Percentiles rank a stretch among this genome's conserved stretches.
Evolutionary conservation across 768 basidiomycete species (phyloP).

Genomic region (Boletus reticuloceps): DNA sequence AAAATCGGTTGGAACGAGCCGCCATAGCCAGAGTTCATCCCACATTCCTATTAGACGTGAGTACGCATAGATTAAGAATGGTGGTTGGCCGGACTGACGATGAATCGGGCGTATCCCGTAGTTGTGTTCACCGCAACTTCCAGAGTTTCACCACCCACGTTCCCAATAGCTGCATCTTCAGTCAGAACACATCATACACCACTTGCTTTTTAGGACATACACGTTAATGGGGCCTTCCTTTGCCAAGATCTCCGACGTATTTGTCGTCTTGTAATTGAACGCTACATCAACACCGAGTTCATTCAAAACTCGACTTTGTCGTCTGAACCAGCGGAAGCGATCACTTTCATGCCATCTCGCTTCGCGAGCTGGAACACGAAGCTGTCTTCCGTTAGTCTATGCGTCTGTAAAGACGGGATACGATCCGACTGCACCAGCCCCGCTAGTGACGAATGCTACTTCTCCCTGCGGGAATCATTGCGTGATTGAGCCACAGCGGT

Average conservation of each 20-base stretch:
- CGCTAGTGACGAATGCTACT: slow-evolving; percentile 47
- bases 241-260: background rate
- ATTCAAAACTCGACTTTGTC: slow-evolving; percentile 65
- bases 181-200: too few relatives aligned
- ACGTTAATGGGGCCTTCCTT: too few relatives aligned
- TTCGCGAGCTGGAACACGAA: slow-evolving; percentile 53
- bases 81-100: too few relatives aligned
- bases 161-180: too few relatives aligned
- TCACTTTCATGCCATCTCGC: slow-evolving; percentile 36
- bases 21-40: too few relatives aligned
- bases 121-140: too few relatives aligned
- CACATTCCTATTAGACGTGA: too few relatives aligned
- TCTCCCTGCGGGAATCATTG: slow-evolving; percentile 37
- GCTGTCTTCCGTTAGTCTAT: slow-evolving; percentile 18
- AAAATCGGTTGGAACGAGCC: too few relatives aligned
- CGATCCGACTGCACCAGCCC: slow-evolving; percentile 56
- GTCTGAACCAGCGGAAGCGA: slow-evolving; percentile 68
- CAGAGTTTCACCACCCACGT: too few relatives aligned
- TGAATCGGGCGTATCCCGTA: too few relatives aligned
- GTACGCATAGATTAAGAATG: too few relatives aligned
- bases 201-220: too few relatives aligned
- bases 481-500: background rate
- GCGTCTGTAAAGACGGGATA: slow-evolving; percentile 27
- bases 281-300: slow-evolving; percentile 65
- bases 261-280: slow-evolving; percentile 71